Evolutionary conservation across 2,329 filamentous ascomycete species (phyloP).

Genomic region (Penicillium sp.): DNA sequence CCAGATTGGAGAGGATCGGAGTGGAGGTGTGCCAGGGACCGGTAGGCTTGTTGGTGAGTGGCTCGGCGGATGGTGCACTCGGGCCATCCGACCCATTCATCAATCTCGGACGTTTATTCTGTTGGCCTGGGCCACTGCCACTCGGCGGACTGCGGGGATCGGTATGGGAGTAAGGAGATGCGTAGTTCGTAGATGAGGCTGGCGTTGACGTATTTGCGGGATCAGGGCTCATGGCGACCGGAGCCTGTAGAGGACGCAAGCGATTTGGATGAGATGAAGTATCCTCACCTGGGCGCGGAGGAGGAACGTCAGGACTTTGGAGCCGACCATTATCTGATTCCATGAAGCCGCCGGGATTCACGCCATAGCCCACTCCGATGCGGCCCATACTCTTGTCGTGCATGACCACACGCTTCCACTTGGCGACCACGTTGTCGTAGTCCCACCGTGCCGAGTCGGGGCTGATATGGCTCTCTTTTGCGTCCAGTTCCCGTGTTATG

Average conservation of each 20-base stretch:
- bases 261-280: slow-evolving; percentile 23
- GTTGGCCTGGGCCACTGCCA: slow-evolving; percentile 20
- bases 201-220: slow-evolving; percentile 26
- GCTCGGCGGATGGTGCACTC: slow-evolving; percentile 8
- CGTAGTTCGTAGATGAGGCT: slow-evolving; percentile 28
- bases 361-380: slow-evolving; percentile 29
- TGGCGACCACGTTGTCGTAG: slow-evolving; percentile 48
- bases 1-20: slow-evolving; percentile 25
- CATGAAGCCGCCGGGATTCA: slow-evolving; percentile 11
- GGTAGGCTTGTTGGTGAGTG: slow-evolving; percentile 4
- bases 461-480: slow-evolving; percentile 35
- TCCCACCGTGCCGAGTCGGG: slow-evolving; percentile 44
- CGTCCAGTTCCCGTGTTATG: slow-evolving; percentile 38
- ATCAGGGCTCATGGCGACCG: slow-evolving; percentile 27
- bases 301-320: slow-evolving; percentile 16
- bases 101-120: slow-evolving; percentile 36
- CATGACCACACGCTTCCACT: slow-evolving; percentile 50
- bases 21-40: slow-evolving; percentile 20
- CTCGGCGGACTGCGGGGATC: slow-evolving; percentile 23
- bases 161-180: slow-evolving; percentile 31
- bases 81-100: slow-evolving; percentile 33
- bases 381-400: slow-evolving; percentile 45
- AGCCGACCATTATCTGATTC: slow-evolving; percentile 13
- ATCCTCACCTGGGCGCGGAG: slow-evolving; percentile 24
- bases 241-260: slow-evolving; percentile 21